phyloP scores from a whole-genome alignment of 2,329 filamentous ascomycete genomes.

The Colletotrichum orbiculare region DNA sequence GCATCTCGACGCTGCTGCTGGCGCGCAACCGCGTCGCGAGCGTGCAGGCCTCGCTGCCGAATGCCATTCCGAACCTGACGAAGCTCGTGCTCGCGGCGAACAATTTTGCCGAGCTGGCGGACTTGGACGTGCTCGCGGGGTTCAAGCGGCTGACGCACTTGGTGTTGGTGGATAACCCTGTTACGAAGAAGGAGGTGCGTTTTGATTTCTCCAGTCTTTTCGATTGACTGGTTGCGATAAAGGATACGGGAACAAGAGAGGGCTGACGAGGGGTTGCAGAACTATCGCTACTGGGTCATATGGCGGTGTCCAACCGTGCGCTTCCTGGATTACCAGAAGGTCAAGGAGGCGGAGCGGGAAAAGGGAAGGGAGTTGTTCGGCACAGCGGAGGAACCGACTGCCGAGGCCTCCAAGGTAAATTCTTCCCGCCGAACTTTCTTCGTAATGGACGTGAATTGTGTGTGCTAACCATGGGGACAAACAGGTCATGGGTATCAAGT shows the following conservation, averaged over 20 bases:
- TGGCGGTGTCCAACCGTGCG: conserved; percentile 87
- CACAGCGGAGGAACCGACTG: conserved; percentile 79
- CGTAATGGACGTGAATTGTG: neutral
- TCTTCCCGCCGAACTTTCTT: neutral
- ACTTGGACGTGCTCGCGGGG: conserved; percentile 81
- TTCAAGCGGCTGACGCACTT: conserved; percentile 82
- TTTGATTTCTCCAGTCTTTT: neutral
- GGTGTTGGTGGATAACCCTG: conserved; percentile 86
- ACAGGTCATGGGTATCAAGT: conserved; percentile 88
- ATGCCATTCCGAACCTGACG: conserved; percentile 82
- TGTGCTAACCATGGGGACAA: conserved; percentile 1
- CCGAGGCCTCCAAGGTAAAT: conserved; percentile 76
- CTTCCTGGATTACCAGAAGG: conserved; percentile 93
- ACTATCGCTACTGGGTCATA: conserved; percentile 93
- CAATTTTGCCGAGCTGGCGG: conserved; percentile 83
- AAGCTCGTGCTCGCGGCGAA: conserved; percentile 88
- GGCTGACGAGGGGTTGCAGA: conserved; percentile 57
- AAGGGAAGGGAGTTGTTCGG: conserved; percentile 87
- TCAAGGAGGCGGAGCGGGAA: conserved; percentile 85
- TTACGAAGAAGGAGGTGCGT: conserved; percentile 89
- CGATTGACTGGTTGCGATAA: too few relatives aligned
- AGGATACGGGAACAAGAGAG: neutral
- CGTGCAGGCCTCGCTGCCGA: conserved; percentile 81
- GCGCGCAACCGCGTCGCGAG: conserved; percentile 87
- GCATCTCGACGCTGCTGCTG: conserved; percentile 87